Conservation (phyloP, 1,284 basidiomycete genomes). For the Gomphus bonarii region DNA sequence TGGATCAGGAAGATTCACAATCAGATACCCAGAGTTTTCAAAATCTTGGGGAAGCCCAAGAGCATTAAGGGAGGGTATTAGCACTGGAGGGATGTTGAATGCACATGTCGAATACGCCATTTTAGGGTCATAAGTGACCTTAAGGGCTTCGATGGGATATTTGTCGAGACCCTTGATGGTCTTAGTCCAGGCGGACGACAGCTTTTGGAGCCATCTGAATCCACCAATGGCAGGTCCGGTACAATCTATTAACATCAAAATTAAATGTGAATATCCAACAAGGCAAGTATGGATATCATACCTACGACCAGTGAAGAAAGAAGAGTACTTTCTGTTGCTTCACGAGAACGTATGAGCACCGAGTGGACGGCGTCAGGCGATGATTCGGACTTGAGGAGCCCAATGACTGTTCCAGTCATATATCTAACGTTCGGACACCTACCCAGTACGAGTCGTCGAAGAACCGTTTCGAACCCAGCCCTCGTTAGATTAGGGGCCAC, state of each 20-base stretch:
- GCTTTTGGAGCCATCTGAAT: constrained; percentile 15
- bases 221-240: constrained; percentile 18
- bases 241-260: constrained; percentile 17
- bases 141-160: not conserved
- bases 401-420: not conserved
- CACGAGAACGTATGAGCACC: not conserved
- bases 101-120: constrained; percentile 7
- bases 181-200: not conserved
- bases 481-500: not conserved
- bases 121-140: constrained; percentile 11
- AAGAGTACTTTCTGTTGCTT: not conserved
- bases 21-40: not conserved
- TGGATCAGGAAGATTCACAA: not conserved
- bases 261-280: not conserved
- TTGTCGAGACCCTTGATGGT: not conserved
- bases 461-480: not conserved
- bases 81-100: constrained; percentile 7
- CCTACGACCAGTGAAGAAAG: not conserved
- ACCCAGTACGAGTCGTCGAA: constrained; percentile 1
- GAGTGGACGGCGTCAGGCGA: not conserved
- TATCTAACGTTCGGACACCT: constrained; percentile 1
- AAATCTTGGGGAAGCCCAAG: constrained; percentile 10
- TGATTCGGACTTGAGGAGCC: not conserved
- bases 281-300: not conserved
- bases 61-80: constrained; percentile 12